A percentile compares a stretch with the other conserved stretches of the same genome.
Conservation (phyloP, 2,329 filamentous ascomycete species). For the Colletotrichum ledebouriae region DNA sequence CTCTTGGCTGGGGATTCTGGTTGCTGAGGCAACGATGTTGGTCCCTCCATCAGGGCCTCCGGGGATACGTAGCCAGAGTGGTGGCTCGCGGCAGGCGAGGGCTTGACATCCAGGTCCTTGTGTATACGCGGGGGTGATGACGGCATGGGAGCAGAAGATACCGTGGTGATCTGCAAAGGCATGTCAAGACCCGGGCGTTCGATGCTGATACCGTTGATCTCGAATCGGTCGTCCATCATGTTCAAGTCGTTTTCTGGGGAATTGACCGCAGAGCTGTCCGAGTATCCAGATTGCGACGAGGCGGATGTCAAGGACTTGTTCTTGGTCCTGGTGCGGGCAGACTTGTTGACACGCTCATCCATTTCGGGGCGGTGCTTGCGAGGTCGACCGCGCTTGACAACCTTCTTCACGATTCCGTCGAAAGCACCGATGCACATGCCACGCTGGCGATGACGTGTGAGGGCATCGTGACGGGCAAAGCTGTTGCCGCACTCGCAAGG, state of each 20-base stretch:
- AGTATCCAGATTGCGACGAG: constrained; percentile 69
- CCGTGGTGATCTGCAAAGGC: constrained; percentile 49
- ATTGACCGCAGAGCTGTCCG: constrained; percentile 67
- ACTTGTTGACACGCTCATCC: constrained; percentile 69
- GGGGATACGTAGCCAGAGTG: constrained; percentile 63
- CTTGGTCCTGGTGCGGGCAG: constrained; percentile 67
- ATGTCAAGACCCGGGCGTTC: constrained; percentile 42
- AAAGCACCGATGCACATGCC: constrained; percentile 98
- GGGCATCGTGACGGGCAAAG: constrained; percentile 94
- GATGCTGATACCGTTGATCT: constrained; percentile 57
- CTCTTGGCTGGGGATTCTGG: constrained; percentile 66
- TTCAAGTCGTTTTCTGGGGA: constrained; percentile 65
- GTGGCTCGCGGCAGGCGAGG: constrained; percentile 59
- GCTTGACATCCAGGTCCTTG: constrained; percentile 50
- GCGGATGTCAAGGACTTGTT: constrained; percentile 64
- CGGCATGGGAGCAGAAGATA: constrained; percentile 62
- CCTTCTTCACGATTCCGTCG: constrained; percentile 77
- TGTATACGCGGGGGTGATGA: constrained; percentile 48
- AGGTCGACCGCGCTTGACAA: constrained; percentile 73
- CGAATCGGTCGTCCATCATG: constrained; percentile 54
- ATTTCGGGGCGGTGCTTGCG: constrained; percentile 72
- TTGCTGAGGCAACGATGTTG: constrained; percentile 49
- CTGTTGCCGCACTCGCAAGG: constrained; percentile 94
- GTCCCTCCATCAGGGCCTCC: constrained; percentile 57
- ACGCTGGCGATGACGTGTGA: constrained; percentile 93